phyloP scores from a whole-genome alignment of 345 rosid species.

The Eucalyptus sideroxylon region DNA sequence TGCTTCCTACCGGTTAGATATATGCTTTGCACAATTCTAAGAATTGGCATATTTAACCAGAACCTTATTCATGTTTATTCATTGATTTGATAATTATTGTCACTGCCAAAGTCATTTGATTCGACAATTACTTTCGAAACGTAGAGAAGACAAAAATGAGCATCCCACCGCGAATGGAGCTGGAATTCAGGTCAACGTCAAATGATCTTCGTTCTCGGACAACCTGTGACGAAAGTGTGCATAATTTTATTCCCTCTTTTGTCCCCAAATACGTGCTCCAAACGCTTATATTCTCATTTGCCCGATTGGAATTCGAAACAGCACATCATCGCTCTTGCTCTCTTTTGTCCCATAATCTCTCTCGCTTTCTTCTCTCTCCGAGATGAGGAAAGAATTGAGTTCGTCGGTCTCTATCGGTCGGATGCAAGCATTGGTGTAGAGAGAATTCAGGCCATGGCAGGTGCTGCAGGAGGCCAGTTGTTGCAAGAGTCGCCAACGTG shows the following conservation, averaged over 20 bases:
- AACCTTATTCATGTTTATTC: not conserved
- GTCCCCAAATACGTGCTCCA: not conserved
- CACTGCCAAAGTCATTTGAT: not conserved
- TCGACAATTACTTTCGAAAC: not conserved
- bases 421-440: not conserved
- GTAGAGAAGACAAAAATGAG: not conserved
- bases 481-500: conserved; percentile 48
- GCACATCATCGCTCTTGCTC: not conserved
- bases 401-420: not conserved
- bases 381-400: not conserved
- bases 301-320: not conserved
- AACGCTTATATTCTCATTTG: not conserved
- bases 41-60: too few relatives aligned
- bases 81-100: not conserved
- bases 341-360: not conserved
- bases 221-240: not conserved
- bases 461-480: conserved; percentile 11
- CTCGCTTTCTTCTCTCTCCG: not conserved
- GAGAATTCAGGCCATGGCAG: conserved; percentile 11
- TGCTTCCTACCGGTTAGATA: fast-evolving
- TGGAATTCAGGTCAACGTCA: not conserved
- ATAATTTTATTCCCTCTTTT: not conserved
- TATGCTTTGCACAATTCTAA: too few relatives aligned
- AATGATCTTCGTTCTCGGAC: not conserved
- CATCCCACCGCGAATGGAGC: not conserved